Conservation (phyloP, 1,284 basidiomycete genomes). For the Hemileia vastatrix region DNA sequence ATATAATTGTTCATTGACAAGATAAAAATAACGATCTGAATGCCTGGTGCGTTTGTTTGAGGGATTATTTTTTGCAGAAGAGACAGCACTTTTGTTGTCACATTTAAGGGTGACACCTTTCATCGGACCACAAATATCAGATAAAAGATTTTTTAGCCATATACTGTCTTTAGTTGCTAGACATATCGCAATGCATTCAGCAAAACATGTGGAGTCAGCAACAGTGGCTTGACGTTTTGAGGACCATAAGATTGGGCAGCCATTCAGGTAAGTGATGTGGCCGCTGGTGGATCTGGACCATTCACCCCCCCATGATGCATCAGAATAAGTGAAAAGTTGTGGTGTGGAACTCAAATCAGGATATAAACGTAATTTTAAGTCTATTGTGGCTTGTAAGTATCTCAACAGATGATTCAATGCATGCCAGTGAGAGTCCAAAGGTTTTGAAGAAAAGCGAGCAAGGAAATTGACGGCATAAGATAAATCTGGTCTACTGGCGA, state of each 20-base stretch:
- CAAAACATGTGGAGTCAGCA: constrained; percentile 1
- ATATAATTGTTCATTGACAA: too few relatives aligned
- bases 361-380: neutral
- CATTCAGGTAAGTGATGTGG: neutral
- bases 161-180: too few relatives aligned
- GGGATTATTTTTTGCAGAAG: too few relatives aligned
- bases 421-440: neutral
- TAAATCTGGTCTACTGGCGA: neutral
- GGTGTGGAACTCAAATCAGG: neutral
- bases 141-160: too few relatives aligned
- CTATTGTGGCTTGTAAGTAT: neutral
- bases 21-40: too few relatives aligned
- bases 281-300: neutral
- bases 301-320: constrained; percentile 8
- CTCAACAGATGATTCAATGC: neutral
- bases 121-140: too few relatives aligned
- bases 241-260: neutral
- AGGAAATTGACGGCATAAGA: constrained; percentile 3
- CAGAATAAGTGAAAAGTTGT: neutral
- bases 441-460: neutral
- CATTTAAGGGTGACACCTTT: too few relatives aligned
- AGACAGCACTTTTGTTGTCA: too few relatives aligned
- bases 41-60: too few relatives aligned
- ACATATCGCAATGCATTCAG: constrained; percentile 14
- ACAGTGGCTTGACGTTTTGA: neutral